Evolutionary conservation across 108 stramenopile genomes (phyloP).

Genomic region (Cyclotella sp.): DNA sequence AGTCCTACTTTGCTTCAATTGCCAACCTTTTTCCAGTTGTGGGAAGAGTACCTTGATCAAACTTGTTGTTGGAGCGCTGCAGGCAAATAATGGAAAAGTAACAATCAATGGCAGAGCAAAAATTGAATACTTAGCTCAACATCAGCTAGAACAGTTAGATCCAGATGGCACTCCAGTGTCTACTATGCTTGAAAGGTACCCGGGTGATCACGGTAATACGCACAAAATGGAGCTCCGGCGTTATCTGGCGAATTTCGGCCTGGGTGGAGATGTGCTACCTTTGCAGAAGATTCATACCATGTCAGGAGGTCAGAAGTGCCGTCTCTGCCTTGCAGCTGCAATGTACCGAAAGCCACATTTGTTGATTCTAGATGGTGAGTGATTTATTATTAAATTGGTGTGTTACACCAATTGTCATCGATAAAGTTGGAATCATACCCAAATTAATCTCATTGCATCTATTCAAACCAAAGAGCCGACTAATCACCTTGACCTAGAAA

Average conservation of each 20-base stretch:
- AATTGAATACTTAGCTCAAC: constrained; percentile 93
- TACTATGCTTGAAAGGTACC: constrained; percentile 84
- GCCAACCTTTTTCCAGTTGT: constrained; percentile 15
- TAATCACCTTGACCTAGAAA: constrained; percentile 69
- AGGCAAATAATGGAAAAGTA: constrained; percentile 74
- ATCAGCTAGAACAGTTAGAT: constrained; percentile 94
- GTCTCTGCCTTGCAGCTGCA: constrained; percentile 76
- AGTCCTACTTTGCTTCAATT: background rate
- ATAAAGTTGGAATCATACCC: background rate
- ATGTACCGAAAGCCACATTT: constrained; percentile 80
- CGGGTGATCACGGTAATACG: constrained; percentile 70
- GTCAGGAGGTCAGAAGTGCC: constrained; percentile 91
- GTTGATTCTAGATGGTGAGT: constrained; percentile 45
- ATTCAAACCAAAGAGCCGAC: constrained; percentile 26
- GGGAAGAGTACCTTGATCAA: constrained; percentile 89
- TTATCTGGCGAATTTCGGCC: constrained; percentile 80
- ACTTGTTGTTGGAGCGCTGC: constrained; percentile 83
- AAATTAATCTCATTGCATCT: constrained; percentile 4
- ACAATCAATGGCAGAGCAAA: constrained; percentile 76
- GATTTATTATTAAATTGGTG: background rate
- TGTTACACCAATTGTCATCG: no score
- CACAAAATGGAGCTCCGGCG: constrained; percentile 70
- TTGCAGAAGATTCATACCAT: constrained; percentile 81
- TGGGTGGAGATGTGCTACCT: constrained; percentile 75
- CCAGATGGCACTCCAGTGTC: constrained; percentile 75